Percentiles rank a stretch among this genome's conserved stretches.
Conservation (phyloP, 2,329 filamentous ascomycete genomes). For the Colletotrichum spaethianum region DNA sequence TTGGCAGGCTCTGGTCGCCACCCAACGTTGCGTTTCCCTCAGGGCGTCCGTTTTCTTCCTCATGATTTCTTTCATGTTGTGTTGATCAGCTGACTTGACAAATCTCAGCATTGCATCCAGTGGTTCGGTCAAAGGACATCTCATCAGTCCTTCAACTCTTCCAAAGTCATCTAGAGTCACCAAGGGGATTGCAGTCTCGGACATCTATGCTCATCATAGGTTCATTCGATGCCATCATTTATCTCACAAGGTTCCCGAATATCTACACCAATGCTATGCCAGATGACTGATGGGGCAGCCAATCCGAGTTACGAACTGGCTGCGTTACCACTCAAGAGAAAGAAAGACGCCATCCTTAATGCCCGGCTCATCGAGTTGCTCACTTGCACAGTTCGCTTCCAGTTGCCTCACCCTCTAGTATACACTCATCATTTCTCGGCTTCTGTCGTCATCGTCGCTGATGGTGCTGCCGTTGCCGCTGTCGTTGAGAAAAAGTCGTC, state of each 20-base stretch:
- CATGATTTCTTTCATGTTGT: not conserved
- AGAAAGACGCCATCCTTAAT: not conserved
- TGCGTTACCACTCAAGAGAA: not conserved
- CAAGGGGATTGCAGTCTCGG: not conserved
- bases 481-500: constrained; percentile 26
- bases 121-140: not conserved
- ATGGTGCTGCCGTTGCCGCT: not conserved
- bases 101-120: too few relatives aligned
- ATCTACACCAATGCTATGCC: constrained; percentile 35
- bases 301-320: not conserved
- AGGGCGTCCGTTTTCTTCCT: too few relatives aligned
- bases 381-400: constrained; percentile 23
- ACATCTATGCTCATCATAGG: not conserved
- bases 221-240: constrained; percentile 8
- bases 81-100: not conserved
- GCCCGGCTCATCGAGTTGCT: not conserved
- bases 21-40: not conserved
- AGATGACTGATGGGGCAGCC: constrained; percentile 5
- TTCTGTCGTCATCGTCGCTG: constrained; percentile 29
- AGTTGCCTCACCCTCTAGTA: constrained; percentile 15
- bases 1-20: not conserved
- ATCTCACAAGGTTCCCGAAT: constrained; percentile 13
- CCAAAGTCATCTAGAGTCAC: not conserved
- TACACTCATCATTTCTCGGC: constrained; percentile 30
- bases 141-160: not conserved